Conservation (phyloP, 75 land plant genomes). For the Isoetes taiwanensis region DNA sequence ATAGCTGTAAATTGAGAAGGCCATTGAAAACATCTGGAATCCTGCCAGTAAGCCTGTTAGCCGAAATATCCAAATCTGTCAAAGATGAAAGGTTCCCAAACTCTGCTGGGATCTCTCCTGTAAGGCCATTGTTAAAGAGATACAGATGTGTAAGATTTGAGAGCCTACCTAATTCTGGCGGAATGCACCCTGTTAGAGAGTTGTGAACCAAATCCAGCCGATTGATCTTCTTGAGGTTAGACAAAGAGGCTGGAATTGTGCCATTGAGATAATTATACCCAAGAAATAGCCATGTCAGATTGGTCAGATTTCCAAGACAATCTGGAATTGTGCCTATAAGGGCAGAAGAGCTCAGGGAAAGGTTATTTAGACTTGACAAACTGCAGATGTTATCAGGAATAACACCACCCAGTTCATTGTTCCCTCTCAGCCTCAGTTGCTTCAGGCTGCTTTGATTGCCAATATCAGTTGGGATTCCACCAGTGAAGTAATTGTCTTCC, state of each 20-base stretch:
- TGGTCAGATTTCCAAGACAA: too few species aligned
- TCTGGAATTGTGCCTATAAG: too few species aligned
- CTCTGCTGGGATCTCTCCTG: constrained; percentile 40
- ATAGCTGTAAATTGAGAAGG: too few species aligned
- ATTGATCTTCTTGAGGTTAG: constrained; percentile 36
- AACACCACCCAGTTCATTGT: too few species aligned
- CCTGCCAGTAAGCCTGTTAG: constrained; percentile 40
- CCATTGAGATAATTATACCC: constrained; percentile 42
- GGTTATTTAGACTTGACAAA: too few species aligned
- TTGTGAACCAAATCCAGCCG: constrained; percentile 62
- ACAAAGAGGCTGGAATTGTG: constrained; percentile 33
- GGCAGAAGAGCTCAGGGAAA: too few species aligned
- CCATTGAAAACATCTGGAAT: too few species aligned
- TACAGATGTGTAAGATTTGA: constrained; percentile 40
- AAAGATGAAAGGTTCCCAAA: constrained; percentile 40
- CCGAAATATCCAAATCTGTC: constrained; percentile 34
- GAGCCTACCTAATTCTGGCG: constrained; percentile 39
- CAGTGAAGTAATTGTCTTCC: constrained; percentile 53
- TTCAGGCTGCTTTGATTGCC: too few species aligned
- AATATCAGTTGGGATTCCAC: constrained; percentile 31
- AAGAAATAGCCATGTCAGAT: too few species aligned
- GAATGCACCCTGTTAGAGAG: constrained; percentile 38
- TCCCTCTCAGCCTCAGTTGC: too few species aligned
- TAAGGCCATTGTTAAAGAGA: constrained; percentile 39
- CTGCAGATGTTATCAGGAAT: too few species aligned